phyloP scores from a whole-genome alignment of 228 moss, liverwort and hornwort genomes.

The Sphagnum fallax region DNA sequence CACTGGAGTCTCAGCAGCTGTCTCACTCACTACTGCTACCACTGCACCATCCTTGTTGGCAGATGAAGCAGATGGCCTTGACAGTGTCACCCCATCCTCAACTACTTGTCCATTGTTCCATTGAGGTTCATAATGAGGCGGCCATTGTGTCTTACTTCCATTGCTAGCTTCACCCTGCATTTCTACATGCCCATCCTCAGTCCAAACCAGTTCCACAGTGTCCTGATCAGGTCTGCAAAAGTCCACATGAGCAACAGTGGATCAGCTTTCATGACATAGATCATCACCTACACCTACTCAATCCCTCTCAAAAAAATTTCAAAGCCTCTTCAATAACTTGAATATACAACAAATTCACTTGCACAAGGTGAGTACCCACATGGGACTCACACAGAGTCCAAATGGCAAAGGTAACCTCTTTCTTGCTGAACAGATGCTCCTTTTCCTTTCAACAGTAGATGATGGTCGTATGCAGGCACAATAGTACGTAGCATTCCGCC shows the following conservation, averaged over 20 bases:
- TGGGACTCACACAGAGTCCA: constrained; percentile 56
- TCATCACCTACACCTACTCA: neutral
- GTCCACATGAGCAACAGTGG: neutral
- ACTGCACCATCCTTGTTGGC: constrained; percentile 17
- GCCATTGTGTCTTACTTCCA: constrained; percentile 53
- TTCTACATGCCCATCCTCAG: constrained; percentile 38
- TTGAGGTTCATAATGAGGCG: constrained; percentile 8
- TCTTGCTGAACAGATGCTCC: constrained; percentile 41
- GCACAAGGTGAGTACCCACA: neutral
- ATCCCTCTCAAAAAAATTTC: neutral
- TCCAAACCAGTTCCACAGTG: constrained; percentile 30
- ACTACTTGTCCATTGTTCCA: constrained; percentile 45
- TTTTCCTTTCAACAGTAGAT: constrained; percentile 45
- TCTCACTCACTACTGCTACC: constrained; percentile 30
- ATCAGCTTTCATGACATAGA: neutral
- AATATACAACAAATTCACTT: neutral
- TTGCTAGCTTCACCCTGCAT: constrained; percentile 55
- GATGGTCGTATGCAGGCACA: constrained; percentile 31
- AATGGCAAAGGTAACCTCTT: constrained; percentile 47
- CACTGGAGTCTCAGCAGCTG: constrained; percentile 26
- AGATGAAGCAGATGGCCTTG: constrained; percentile 26
- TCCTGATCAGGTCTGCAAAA: constrained; percentile 46
- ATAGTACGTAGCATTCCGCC: constrained; percentile 64
- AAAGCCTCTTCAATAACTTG: neutral
- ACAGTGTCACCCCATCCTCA: constrained; percentile 60